Evolutionary conservation across 495 filamentous ascomycete species (phyloP).

Genomic region (Aspergillus affinis): DNA sequence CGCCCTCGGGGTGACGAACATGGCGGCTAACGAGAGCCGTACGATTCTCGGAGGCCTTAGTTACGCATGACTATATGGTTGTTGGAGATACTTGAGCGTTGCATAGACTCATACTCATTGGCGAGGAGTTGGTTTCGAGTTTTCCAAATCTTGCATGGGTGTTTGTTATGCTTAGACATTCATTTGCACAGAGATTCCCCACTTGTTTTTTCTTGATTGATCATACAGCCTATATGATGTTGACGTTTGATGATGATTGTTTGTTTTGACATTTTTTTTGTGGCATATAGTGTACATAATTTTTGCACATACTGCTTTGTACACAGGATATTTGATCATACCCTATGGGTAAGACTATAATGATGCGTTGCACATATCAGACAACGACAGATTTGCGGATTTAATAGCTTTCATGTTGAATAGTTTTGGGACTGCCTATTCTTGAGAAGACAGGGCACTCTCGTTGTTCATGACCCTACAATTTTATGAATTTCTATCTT

Average conservation of each 20-base stretch:
- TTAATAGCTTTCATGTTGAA: too few relatives aligned
- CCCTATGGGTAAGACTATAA: not conserved
- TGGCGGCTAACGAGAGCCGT: slow-evolving; percentile 19
- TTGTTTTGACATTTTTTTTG: not conserved
- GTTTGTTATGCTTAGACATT: slow-evolving; percentile 5
- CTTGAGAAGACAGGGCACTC: too few relatives aligned
- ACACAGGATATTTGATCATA: not conserved
- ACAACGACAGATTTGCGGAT: too few relatives aligned
- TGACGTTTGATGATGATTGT: not conserved
- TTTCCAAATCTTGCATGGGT: slow-evolving; percentile 3
- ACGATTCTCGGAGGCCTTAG: slow-evolving; percentile 21
- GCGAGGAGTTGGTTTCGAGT: slow-evolving; percentile 8
- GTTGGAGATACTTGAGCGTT: not conserved
- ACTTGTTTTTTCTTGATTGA: slow-evolving; percentile 8
- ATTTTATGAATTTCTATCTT: too few relatives aligned
- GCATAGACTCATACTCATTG: not conserved
- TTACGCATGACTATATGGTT: slow-evolving; percentile 10
- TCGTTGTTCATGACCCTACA: too few relatives aligned
- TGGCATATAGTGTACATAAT: not conserved
- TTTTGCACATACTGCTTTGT: slow-evolving; percentile 5
- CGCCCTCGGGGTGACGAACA: slow-evolving; percentile 55
- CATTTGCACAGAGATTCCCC: slow-evolving; percentile 14
- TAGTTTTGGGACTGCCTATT: too few relatives aligned
- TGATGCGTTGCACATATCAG: not conserved
- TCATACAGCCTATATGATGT: not conserved